A percentile compares a stretch with the other conserved stretches of the same genome.
These are phyloP conservation scores for Acacia concinna DNA, from an alignment of 331 rosid species.

Conservation along the genomic window DNA sequence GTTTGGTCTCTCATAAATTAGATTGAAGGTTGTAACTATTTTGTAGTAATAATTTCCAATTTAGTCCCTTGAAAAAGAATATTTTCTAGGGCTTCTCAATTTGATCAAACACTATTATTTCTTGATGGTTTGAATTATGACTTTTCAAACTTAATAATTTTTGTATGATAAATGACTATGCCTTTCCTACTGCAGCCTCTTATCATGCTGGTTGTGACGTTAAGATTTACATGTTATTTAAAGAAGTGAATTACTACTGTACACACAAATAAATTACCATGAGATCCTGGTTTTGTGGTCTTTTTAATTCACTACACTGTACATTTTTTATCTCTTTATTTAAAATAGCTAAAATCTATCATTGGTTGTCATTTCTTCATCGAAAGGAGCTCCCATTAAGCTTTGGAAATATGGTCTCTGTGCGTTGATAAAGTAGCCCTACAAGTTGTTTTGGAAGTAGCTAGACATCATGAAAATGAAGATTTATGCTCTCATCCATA, in stretches of 20 bases:
- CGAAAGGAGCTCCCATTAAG: constrained; percentile 25
- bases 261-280: background rate
- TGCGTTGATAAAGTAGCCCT: constrained; percentile 30
- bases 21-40: background rate
- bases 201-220: background rate
- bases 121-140: background rate
- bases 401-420: constrained; percentile 31
- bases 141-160: background rate
- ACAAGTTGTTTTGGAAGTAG: constrained; percentile 21
- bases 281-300: background rate
- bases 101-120: background rate
- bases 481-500: constrained; percentile 8
- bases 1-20: background rate
- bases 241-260: background rate
- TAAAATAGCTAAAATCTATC: background rate
- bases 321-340: background rate
- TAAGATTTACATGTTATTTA: background rate
- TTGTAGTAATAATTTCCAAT: background rate
- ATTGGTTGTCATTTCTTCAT: constrained; percentile 17
- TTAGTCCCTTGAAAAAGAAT: background rate
- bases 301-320: background rate
- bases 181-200: background rate
- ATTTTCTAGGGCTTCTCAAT: background rate
- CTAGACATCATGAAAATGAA: constrained; percentile 10
- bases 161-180: background rate